phyloP scores from a whole-genome alignment of 2,329 filamentous ascomycete genomes.

The Corinectria fuckeliana region DNA sequence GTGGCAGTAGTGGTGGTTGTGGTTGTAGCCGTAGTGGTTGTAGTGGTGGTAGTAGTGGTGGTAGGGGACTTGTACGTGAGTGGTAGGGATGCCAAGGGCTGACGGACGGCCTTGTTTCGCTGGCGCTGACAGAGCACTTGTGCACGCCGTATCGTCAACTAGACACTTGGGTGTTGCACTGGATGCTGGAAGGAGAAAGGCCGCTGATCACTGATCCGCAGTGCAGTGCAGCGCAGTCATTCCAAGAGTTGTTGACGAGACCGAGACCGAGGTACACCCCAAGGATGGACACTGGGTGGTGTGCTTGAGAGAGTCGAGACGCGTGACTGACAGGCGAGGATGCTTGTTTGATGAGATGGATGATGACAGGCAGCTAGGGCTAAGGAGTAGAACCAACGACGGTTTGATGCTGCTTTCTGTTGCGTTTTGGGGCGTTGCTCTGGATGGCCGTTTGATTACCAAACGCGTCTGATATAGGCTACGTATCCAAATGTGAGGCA shows the following conservation, averaged over 20 bases:
- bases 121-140: constrained; percentile 26
- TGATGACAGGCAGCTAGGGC: neutral
- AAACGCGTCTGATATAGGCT: constrained; percentile 1
- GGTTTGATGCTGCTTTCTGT: neutral
- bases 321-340: neutral
- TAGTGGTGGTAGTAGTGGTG: neutral
- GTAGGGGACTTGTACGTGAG: neutral
- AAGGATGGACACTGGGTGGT: too few species aligned
- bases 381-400: neutral
- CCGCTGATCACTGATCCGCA: constrained; percentile 12
- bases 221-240: constrained; percentile 3
- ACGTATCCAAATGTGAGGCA: neutral
- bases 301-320: neutral
- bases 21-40: neutral
- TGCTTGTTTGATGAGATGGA: neutral
- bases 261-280: constrained; percentile 30
- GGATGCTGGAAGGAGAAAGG: neutral
- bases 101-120: constrained; percentile 16
- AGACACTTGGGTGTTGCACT: constrained; percentile 13
- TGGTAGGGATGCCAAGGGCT: constrained; percentile 16
- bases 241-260: neutral
- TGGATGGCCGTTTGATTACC: constrained; percentile 9
- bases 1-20: neutral
- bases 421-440: neutral
- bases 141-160: constrained; percentile 1